Percentiles rank a stretch among this genome's conserved stretches.
These are phyloP conservation scores for Lindgomyces ingoldianus DNA, from an alignment of 495 filamentous ascomycete species.

Conservation along the genomic window DNA sequence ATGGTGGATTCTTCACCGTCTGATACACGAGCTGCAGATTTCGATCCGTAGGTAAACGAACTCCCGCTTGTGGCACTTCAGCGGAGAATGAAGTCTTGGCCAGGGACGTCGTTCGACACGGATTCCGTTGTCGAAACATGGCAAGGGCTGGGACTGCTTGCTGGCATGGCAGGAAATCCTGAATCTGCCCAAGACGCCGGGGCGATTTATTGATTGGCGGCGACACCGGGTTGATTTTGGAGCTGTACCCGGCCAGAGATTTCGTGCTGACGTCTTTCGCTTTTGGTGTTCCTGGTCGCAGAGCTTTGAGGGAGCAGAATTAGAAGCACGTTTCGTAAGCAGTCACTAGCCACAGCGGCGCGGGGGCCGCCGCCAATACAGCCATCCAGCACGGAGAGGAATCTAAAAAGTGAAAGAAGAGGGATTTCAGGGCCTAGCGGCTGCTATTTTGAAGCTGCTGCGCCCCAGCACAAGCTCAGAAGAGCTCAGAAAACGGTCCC, in stretches of 20 bases:
- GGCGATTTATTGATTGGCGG: constrained; percentile 3
- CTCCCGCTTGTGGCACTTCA: background rate
- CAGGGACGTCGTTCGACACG: background rate
- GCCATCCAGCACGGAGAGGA: background rate
- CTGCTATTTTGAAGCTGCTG: constrained; percentile 35
- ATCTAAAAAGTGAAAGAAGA: constrained; percentile 1
- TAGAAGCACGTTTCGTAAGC: constrained; percentile 24
- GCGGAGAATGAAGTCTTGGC: background rate
- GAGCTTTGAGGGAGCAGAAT: constrained; percentile 17
- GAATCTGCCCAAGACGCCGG: background rate
- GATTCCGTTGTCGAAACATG: constrained; percentile 2
- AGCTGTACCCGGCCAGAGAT: background rate
- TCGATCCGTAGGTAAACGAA: background rate
- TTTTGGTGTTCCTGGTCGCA: constrained; percentile 14
- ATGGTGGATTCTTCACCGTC: constrained; percentile 16
- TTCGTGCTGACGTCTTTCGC: constrained; percentile 17
- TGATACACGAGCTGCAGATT: constrained; percentile 18
- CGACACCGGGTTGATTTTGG: background rate
- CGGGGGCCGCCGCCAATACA: background rate
- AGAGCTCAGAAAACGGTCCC: background rate
- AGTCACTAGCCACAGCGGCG: constrained; percentile 20
- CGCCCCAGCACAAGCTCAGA: constrained; percentile 23
- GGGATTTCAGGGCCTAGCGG: constrained; percentile 14
- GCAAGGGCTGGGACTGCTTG: background rate
- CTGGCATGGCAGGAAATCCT: background rate